These are phyloP conservation scores for Ceratocystis destructans DNA, from an alignment of 2,329 filamentous ascomycete species.

Conservation along the genomic window DNA sequence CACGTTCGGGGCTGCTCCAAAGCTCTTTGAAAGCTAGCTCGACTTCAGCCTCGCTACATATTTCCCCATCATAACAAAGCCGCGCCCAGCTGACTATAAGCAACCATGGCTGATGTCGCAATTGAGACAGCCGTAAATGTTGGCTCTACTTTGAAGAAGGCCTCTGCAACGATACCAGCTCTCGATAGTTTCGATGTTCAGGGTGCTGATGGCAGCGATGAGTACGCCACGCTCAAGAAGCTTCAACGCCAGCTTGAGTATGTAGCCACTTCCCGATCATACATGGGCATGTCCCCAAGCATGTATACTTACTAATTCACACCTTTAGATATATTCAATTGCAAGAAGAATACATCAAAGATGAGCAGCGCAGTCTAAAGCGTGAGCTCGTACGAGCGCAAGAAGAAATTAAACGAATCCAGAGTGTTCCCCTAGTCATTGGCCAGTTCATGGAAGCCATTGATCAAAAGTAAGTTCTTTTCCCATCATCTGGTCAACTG, in stretches of 20 bases:
- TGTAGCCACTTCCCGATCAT: slow-evolving; percentile 24
- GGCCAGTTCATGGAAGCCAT: slow-evolving; percentile 99
- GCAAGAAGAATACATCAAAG: slow-evolving; percentile 99
- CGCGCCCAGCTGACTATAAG: background rate
- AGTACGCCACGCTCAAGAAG: slow-evolving; percentile 93
- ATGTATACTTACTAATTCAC: background rate
- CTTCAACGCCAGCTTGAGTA: slow-evolving; percentile 92
- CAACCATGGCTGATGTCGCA: slow-evolving; percentile 69
- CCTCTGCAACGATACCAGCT: slow-evolving; percentile 69
- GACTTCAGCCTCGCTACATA: slow-evolving; percentile 10
- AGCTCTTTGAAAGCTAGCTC: background rate
- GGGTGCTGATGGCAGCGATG: slow-evolving; percentile 67
- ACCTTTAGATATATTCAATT: slow-evolving; percentile 76
- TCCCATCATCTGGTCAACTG: slow-evolving; percentile 3
- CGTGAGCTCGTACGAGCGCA: slow-evolving; percentile 92
- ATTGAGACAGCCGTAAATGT: slow-evolving; percentile 69
- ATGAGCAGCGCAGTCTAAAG: slow-evolving; percentile 97
- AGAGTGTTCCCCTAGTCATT: slow-evolving; percentile 94
- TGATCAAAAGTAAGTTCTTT: slow-evolving; percentile 71
- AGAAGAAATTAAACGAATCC: slow-evolving; percentile 98
- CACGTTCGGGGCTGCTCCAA: background rate
- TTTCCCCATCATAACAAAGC: background rate
- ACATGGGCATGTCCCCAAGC: background rate
- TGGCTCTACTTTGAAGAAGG: slow-evolving; percentile 65
- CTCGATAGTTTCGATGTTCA: slow-evolving; percentile 82